Evolutionary conservation across 352 stramenopile species (phyloP).

Genomic region (Pythium brachiatum): DNA sequence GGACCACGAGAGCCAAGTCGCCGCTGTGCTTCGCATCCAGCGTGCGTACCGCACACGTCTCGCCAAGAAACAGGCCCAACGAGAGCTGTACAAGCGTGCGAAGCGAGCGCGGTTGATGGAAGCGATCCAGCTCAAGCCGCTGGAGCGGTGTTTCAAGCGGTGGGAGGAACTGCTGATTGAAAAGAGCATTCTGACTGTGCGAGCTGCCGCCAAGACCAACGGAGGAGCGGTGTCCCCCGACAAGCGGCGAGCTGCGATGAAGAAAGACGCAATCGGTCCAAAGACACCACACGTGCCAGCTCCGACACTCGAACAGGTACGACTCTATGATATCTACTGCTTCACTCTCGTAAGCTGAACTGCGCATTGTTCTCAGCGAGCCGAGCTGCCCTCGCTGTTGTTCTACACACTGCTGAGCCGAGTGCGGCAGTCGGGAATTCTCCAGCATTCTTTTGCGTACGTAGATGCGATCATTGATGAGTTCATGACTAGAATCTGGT

Average conservation of each 20-base stretch:
- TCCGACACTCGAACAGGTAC: constrained; percentile 54
- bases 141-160: constrained; percentile 55
- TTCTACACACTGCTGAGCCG: constrained; percentile 76
- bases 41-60: constrained; percentile 40
- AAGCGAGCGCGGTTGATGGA: constrained; percentile 44
- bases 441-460: constrained; percentile 59
- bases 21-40: constrained; percentile 40
- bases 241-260: constrained; percentile 22
- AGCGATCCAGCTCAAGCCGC: constrained; percentile 44
- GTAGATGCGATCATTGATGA: not conserved
- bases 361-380: constrained; percentile 24
- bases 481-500: no score
- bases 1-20: constrained; percentile 8
- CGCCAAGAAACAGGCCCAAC: constrained; percentile 40
- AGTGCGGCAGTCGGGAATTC: constrained; percentile 58
- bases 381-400: constrained; percentile 57
- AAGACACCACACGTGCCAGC: not conserved
- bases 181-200: constrained; percentile 40
- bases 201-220: constrained; percentile 27
- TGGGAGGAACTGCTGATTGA: constrained; percentile 58
- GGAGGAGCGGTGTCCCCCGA: constrained; percentile 5
- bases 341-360: no score
- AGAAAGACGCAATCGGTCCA: constrained; percentile 3
- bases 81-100: constrained; percentile 47
- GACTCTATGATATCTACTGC: not conserved